Percentiles rank a stretch among this genome's conserved stretches.
phyloP scores from a whole-genome alignment of 1,139 yeast species.

The Saccharomyces hybrid region DNA sequence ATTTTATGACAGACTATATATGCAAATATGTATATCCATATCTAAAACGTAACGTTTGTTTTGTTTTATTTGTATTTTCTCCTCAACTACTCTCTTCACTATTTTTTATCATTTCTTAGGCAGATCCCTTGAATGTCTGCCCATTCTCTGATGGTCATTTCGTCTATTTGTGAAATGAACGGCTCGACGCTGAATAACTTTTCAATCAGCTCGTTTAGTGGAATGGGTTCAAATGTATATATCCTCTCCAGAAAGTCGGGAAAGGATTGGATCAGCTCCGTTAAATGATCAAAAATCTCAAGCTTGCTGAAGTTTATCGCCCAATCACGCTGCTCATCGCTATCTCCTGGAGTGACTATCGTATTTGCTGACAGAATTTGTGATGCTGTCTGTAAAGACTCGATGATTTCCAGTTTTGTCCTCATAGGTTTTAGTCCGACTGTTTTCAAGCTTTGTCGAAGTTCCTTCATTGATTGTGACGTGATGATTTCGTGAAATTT shows the following conservation, averaged over 20 bases:
- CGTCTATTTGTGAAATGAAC: slow-evolving; percentile 25
- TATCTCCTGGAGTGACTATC: slow-evolving; percentile 4
- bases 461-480: slow-evolving; percentile 15
- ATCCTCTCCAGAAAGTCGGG: slow-evolving; percentile 21
- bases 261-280: slow-evolving; percentile 14
- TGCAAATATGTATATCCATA: not conserved
- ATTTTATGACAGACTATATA: not conserved
- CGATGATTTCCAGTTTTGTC: slow-evolving; percentile 24
- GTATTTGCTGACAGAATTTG: slow-evolving; percentile 10
- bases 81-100: not conserved
- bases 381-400: slow-evolving; percentile 24
- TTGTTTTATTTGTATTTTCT: not conserved
- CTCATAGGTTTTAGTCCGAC: slow-evolving; percentile 26
- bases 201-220: slow-evolving; percentile 15
- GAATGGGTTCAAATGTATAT: slow-evolving; percentile 26
- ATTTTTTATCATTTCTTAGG: slow-evolving; percentile 12
- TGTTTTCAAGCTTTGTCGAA: slow-evolving; percentile 18
- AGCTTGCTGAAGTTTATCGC: slow-evolving; percentile 6
- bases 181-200: slow-evolving; percentile 19
- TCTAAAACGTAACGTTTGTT: not conserved
- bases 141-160: slow-evolving; percentile 26
- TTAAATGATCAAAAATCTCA: slow-evolving; percentile 19
- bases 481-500: slow-evolving; percentile 5
- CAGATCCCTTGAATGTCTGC: slow-evolving; percentile 29
- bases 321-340: not conserved